These are phyloP conservation scores for Colletotrichum phormii DNA, from an alignment of 2,329 filamentous ascomycete species.

Conservation along the genomic window DNA sequence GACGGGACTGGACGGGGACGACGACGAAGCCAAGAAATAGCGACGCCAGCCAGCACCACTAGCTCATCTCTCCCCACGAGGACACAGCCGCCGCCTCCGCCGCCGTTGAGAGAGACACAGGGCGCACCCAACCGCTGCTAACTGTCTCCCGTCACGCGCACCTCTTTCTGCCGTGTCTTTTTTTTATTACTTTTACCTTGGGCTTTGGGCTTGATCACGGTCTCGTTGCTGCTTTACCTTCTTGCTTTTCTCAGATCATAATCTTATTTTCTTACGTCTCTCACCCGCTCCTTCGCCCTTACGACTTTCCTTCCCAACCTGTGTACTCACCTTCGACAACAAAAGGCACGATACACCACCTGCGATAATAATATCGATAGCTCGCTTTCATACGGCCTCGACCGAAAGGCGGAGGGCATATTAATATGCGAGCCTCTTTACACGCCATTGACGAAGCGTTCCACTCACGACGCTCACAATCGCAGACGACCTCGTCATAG, in stretches of 20 bases:
- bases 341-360: background rate
- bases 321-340: background rate
- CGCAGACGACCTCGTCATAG: conserved; percentile 16
- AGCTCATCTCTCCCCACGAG: conserved; percentile 25
- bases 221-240: background rate
- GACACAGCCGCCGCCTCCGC: conserved; percentile 32
- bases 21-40: conserved; percentile 7
- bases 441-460: conserved; percentile 30
- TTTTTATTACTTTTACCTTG: background rate
- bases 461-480: conserved; percentile 26
- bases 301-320: background rate
- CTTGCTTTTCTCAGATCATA: background rate
- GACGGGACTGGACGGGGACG: background rate
- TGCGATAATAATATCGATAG: conserved; percentile 30
- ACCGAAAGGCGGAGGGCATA: conserved; percentile 27
- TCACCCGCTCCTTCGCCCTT: background rate
- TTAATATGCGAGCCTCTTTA: conserved; percentile 34
- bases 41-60: conserved; percentile 17
- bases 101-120: conserved; percentile 28
- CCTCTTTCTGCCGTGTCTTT: conserved; percentile 16
- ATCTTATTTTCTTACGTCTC: background rate
- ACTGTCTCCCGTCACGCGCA: conserved; percentile 24
- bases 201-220: background rate
- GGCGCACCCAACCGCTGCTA: conserved; percentile 26
- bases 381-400: conserved; percentile 2